Evolutionary conservation across 2,329 filamentous ascomycete genomes (phyloP), one percentile per base, ranked within the genome.

Genomic region (Aspergillus puulaauensis): DNA sequence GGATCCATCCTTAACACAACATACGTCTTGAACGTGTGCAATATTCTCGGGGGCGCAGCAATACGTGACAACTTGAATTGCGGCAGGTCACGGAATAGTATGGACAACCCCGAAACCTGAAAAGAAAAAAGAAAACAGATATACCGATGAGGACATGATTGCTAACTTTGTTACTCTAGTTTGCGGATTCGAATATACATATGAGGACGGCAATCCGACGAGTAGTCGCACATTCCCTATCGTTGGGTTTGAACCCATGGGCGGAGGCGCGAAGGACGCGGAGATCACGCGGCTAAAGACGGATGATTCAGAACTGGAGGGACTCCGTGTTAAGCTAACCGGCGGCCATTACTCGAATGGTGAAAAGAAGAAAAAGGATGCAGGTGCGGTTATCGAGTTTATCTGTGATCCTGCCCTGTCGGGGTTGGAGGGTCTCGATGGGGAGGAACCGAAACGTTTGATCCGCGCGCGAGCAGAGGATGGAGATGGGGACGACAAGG

Each of bases 341-440:
- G 88, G 86, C 7, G 83, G 82, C 12, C 74, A 78, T 47, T 81
- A 82, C 51, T 71, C 76, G n/a, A 35, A 40, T 3, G 33, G n/a
- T 17, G 79, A 81, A 54, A 76, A 77, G 27, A 79, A 84, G 59
- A 90, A 96, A 73, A 87, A 86, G 68, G 54, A 62, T 21, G 67
- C 72, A 1, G 60, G 64, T 3, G 90, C 92, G 3, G 83, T 96
- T 9, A 84, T 98, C 54, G 90, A 96, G 68, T 92, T 98, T 66
- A 72, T 93, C 19, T 99, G 95, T 76, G 89, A 96, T 69, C 79
- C 76, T 31, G 81, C 88, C 2, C 82, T 84, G 64, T 87, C 86
- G 8, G 93, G 93, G 1, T 82, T 88, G 6, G 93, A 96, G 76
- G 81, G 62, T 24, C 56, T 76, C 19, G 52, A 50, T 21, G 61